Evolutionary conservation across 176 grass and related monocot genomes (phyloP).

Genomic region (Metroxylon sagu): DNA sequence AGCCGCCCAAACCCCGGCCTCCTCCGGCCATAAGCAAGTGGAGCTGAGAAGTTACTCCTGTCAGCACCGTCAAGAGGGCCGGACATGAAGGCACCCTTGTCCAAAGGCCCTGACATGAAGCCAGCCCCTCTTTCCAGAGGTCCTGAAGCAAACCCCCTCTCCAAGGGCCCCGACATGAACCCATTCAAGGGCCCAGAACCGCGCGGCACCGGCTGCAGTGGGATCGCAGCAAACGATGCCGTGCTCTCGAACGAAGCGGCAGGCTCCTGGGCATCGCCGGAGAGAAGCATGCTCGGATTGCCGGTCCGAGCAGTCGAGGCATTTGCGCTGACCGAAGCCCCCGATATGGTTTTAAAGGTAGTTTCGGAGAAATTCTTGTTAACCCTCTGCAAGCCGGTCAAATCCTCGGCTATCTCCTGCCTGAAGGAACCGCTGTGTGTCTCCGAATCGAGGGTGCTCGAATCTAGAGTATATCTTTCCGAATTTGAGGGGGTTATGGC

Average conservation of each 20-base stretch:
- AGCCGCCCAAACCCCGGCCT: slow-evolving; percentile 47
- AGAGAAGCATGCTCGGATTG: slow-evolving; percentile 44
- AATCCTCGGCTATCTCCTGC: slow-evolving; percentile 40
- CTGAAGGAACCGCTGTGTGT: slow-evolving; percentile 60
- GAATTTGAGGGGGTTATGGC: slow-evolving; percentile 75
- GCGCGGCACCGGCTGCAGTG: slow-evolving; percentile 61
- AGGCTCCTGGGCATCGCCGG: slow-evolving; percentile 41
- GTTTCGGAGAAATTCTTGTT: slow-evolving; percentile 54
- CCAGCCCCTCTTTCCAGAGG: slow-evolving; percentile 44
- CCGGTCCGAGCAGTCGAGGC: slow-evolving; percentile 59
- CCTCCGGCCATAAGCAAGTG: slow-evolving; percentile 53
- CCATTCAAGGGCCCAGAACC: slow-evolving; percentile 60
- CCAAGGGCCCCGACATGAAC: slow-evolving; percentile 81
- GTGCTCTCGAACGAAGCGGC: slow-evolving; percentile 81
- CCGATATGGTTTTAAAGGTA: slow-evolving; percentile 71
- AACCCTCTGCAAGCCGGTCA: slow-evolving; percentile 24
- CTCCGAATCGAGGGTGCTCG: slow-evolving; percentile 65
- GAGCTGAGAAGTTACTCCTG: slow-evolving; percentile 66
- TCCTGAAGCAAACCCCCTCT: slow-evolving; percentile 73
- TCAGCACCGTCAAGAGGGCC: slow-evolving; percentile 55
- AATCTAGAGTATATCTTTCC: slow-evolving; percentile 77
- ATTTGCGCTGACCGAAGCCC: slow-evolving; percentile 84
- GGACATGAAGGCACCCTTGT: slow-evolving; percentile 81
- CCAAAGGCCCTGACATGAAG: slow-evolving; percentile 66
- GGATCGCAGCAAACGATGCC: slow-evolving; percentile 61